These are phyloP conservation scores for Aureobasidium sp. DNA, from an alignment of 2,329 filamentous ascomycete genomes.

Conservation along the genomic window DNA sequence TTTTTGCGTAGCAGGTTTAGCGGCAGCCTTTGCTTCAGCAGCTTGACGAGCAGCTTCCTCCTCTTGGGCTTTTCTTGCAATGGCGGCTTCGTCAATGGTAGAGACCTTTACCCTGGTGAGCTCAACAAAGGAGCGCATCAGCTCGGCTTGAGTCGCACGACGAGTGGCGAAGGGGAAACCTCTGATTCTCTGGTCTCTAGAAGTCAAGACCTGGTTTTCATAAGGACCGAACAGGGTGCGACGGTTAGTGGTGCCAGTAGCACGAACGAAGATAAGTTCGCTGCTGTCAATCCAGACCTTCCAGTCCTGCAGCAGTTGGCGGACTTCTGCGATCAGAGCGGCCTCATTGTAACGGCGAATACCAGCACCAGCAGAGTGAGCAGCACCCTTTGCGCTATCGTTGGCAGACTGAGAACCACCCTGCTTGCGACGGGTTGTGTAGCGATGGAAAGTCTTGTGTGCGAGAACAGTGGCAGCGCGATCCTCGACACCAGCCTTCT, in stretches of 20 bases:
- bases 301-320: conserved; percentile 75
- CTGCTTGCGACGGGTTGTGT: conserved; percentile 92
- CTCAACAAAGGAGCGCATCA: conserved; percentile 92
- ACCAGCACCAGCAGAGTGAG: conserved; percentile 86
- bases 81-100: conserved; percentile 54
- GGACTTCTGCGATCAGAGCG: conserved; percentile 80
- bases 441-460: conserved; percentile 96
- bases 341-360: conserved; percentile 91
- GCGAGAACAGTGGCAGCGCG: conserved; percentile 80
- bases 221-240: conserved; percentile 86
- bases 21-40: conserved; percentile 23
- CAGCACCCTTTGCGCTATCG: conserved; percentile 86
- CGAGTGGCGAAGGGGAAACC: conserved; percentile 91
- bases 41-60: conserved; percentile 17
- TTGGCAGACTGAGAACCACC: conserved; percentile 92
- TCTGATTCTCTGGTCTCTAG: conserved; percentile 71
- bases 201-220: conserved; percentile 72
- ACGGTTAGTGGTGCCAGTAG: conserved; percentile 78
- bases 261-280: conserved; percentile 79
- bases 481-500: conserved; percentile 64
- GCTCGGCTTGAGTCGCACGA: conserved; percentile 83
- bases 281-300: conserved; percentile 74
- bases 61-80: conserved; percentile 27
- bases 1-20: conserved; percentile 37
- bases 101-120: conserved; percentile 82